phyloP scores from a whole-genome alignment of 176 grass and related monocot species.

The Oryza nivara region DNA sequence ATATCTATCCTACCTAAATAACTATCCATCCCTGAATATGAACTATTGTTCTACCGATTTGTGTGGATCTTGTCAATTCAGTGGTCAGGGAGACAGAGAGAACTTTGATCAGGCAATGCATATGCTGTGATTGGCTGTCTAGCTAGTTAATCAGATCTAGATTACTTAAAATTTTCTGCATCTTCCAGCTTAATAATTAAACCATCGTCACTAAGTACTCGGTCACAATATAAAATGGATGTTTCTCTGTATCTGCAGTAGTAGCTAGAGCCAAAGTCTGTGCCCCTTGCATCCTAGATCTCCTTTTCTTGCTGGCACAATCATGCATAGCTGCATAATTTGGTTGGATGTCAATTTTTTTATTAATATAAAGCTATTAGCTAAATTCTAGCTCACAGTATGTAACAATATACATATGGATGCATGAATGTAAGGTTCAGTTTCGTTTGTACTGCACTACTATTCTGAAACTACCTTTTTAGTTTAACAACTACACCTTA shows the following conservation, averaged over 20 bases:
- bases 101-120: conserved; percentile 27
- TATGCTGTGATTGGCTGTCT: conserved; percentile 39
- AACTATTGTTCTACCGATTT: conserved; percentile 6
- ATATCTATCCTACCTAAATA: background rate
- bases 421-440: background rate
- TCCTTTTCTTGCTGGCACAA: conserved; percentile 1
- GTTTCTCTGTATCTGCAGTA: background rate
- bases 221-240: background rate
- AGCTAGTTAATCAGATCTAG: conserved; percentile 3
- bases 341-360: background rate
- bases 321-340: background rate
- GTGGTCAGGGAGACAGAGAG: conserved; percentile 7
- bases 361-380: background rate
- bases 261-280: background rate
- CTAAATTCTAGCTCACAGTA: background rate
- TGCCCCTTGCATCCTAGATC: conserved; percentile 16
- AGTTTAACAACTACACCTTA: background rate
- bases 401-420: background rate
- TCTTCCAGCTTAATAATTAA: background rate
- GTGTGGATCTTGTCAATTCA: conserved; percentile 37
- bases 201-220: background rate
- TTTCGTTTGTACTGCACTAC: background rate
- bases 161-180: conserved; percentile 12
- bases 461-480: background rate
- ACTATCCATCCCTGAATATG: background rate